Conservation (phyloP, 257 asterid species). For the Anisodus acutangulus region DNA sequence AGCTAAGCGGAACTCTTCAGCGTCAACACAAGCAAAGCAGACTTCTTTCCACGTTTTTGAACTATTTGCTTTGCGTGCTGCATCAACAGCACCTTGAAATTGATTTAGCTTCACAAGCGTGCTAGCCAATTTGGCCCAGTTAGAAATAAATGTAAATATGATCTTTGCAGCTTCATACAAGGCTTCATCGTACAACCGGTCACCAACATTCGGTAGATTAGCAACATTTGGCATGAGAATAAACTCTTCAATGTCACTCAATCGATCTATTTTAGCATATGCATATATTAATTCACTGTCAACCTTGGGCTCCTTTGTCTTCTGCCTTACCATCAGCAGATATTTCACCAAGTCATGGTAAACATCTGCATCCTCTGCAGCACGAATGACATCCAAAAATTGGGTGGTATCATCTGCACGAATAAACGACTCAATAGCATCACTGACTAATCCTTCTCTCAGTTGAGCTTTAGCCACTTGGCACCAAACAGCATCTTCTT, state of each 20-base stretch:
- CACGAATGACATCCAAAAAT: constrained; percentile 88
- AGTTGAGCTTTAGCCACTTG: constrained; percentile 99
- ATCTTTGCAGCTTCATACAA: constrained; percentile 80
- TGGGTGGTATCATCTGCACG: constrained; percentile 97
- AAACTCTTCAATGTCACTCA: constrained; percentile 93
- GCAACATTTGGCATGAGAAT: constrained; percentile 51
- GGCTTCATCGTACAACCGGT: constrained; percentile 44
- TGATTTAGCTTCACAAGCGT: constrained; percentile 91
- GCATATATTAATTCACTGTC: constrained; percentile 98
- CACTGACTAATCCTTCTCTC: constrained; percentile 92
- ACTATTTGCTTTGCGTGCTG: constrained; percentile 97
- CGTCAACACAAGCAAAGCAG: constrained; percentile 99
- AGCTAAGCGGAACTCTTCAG: constrained; percentile 62
- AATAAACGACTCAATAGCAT: constrained; percentile 97
- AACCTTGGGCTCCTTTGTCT: constrained; percentile 95
- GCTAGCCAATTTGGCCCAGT: constrained; percentile 95
- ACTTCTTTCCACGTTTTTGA: constrained; percentile 99
- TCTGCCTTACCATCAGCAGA: constrained; percentile 97
- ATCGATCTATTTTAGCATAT: constrained; percentile 94
- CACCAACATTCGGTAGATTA: constrained; percentile 46
- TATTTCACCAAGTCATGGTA: constrained; percentile 96
- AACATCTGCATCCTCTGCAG: constrained; percentile 85
- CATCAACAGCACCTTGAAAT: constrained; percentile 99
- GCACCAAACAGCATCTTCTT: constrained; percentile 98
- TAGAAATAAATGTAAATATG: constrained; percentile 86